Conservation (phyloP, 2,329 filamentous ascomycete genomes). For the Fusarium coffeatum region DNA sequence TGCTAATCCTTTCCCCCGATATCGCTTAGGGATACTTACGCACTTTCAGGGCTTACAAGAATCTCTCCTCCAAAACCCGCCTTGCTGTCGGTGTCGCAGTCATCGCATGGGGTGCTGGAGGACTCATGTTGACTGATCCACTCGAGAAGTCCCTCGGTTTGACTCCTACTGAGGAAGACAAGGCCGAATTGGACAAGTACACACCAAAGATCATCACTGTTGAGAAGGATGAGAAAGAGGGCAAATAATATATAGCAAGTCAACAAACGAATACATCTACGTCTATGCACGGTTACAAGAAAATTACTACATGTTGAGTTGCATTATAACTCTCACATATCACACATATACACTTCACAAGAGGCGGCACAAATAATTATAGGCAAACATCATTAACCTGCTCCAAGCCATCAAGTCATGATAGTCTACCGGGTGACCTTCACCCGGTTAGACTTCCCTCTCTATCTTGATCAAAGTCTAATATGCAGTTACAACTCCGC, state of each 20-base stretch:
- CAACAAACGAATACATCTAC: neutral
- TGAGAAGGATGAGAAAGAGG: conserved; percentile 54
- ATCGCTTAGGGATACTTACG: conserved; percentile 8
- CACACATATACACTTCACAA: conserved; percentile 14
- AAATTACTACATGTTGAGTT: neutral
- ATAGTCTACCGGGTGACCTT: conserved; percentile 47
- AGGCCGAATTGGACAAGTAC: conserved; percentile 70
- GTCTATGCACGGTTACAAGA: neutral
- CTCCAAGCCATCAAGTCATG: conserved; percentile 52
- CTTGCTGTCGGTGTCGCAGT: conserved; percentile 78
- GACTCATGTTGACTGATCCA: conserved; percentile 78
- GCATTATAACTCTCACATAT: neutral
- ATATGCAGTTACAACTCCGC: conserved; percentile 54
- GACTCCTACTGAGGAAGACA: conserved; percentile 78
- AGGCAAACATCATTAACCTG: conserved; percentile 52
- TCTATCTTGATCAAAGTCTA: conserved; percentile 57
- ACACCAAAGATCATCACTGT: conserved; percentile 72
- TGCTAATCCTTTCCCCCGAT: neutral
- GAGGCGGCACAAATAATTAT: conserved; percentile 27
- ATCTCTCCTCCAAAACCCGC: conserved; percentile 76
- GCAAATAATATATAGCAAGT: neutral
- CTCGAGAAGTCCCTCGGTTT: conserved; percentile 80
- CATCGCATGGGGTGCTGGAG: conserved; percentile 79
- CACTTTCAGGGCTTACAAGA: conserved; percentile 71
- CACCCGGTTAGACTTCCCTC: conserved; percentile 47